phyloP scores from a whole-genome alignment of 108 stramenopile species.

The Nitzschia inconspicua region DNA sequence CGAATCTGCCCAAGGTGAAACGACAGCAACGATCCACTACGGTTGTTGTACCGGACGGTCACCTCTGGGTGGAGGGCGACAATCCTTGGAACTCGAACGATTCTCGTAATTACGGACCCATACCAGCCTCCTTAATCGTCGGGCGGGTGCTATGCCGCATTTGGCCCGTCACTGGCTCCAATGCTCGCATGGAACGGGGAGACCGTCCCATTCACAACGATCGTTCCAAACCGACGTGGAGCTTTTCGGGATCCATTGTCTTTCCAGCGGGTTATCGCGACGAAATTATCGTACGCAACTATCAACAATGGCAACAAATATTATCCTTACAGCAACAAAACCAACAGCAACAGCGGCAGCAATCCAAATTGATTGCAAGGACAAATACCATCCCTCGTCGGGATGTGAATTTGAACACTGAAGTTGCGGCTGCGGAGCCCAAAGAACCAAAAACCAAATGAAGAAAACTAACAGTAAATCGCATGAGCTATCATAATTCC shows the following conservation, averaged over 20 bases:
- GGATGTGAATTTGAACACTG: no score
- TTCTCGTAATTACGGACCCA: constrained; percentile 86
- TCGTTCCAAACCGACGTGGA: constrained; percentile 13
- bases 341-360: no score
- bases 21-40: constrained; percentile 8
- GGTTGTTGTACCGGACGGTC: constrained; percentile 80
- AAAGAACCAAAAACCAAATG: no score
- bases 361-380: no score
- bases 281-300: constrained; percentile 33
- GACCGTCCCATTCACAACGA: constrained; percentile 19
- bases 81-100: constrained; percentile 85
- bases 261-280: constrained; percentile 52
- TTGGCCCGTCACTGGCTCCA: constrained; percentile 79
- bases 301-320: no score
- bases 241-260: constrained; percentile 30
- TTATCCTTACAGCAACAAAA: no score
- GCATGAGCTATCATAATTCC: no score
- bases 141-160: constrained; percentile 84
- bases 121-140: constrained; percentile 82
- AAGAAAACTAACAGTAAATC: no score
- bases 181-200: constrained; percentile 39
- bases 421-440: no score
- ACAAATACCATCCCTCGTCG: no score
- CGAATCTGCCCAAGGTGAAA: constrained; percentile 4
- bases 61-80: constrained; percentile 95